Evolutionary conservation across 2,329 filamentous ascomycete species (phyloP), one percentile per base, ranked within the genome.

Genomic region (Neonectria coccinea): DNA sequence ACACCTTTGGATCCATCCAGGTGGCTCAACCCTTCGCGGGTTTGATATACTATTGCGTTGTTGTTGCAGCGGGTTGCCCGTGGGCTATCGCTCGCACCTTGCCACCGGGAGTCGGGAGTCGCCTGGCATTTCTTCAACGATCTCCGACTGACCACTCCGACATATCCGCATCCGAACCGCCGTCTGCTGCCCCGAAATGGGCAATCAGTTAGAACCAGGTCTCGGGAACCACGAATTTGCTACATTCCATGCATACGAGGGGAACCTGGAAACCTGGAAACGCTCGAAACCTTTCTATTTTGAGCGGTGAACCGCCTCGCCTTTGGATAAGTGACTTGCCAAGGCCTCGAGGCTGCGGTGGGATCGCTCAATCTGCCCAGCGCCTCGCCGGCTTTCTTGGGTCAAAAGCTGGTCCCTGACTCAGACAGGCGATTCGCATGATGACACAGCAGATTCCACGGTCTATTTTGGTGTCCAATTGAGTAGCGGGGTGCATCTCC

Each of bases 131-230:
- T 45, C 56, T 63, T 39, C 59, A 20, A 67, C 36, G 57, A 57
- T 54, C 65, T 58, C 66, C 63, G 67, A 33, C 62, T 64, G 62
- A 55, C 39, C 58, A 45, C 56, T 45, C 70, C 65, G 70, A 69
- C 51, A 45, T 65, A 60, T 61, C 70, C 70, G 70, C 65, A 64
- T 54, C 67, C 60, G 64, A 57, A 25, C 56, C 65, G 58, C 67
- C 59, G 69, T 36, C 56, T 66, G 33, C 45, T 7, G 42, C 36
- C 18, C 14, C 20, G 55, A 68, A 55, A 59, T 45, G 29, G 31
- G 47, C 59, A 58, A 53, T 16, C 36, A 39, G 36, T 39, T 25
- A 61, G 47, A 52, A 41, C 29, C n/a, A 20, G 14, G 27, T n/a
- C 47, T 16, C n/a, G 29, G 39, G n/a, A 41, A 41, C n/a, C 39